Evolutionary conservation across 2,329 filamentous ascomycete genomes (phyloP).

Genomic region (Shiraia bambusicola): DNA sequence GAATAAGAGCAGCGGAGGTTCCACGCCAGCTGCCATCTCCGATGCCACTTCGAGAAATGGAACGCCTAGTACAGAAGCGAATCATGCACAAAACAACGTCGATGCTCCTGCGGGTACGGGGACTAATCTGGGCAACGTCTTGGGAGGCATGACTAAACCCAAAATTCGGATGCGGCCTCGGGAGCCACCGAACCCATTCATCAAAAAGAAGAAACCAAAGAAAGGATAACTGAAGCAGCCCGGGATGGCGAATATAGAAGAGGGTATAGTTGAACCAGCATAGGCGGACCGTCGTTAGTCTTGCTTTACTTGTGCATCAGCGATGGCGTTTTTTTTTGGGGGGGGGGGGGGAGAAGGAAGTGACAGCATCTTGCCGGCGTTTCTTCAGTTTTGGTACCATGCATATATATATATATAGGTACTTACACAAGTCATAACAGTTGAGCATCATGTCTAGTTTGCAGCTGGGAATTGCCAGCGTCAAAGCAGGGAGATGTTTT

Average conservation of each 20-base stretch:
- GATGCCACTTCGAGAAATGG: conserved; percentile 18
- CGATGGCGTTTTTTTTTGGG: neutral
- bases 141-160: conserved; percentile 30
- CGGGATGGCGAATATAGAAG: neutral
- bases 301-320: neutral
- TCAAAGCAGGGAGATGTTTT: neutral
- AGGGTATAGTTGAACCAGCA: conserved; percentile 7
- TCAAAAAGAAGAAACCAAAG: conserved; percentile 33
- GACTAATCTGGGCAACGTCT: conserved; percentile 14
- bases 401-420: neutral
- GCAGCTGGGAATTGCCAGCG: neutral
- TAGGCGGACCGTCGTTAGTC: neutral
- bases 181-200: conserved; percentile 29
- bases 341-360: too few species aligned
- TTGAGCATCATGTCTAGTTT: conserved; percentile 5
- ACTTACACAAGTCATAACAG: neutral
- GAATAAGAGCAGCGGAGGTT: conserved; percentile 28
- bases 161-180: conserved; percentile 36
- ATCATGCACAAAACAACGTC: conserved; percentile 9
- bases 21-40: conserved; percentile 26
- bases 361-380: conserved; percentile 3
- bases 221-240: conserved; percentile 16
- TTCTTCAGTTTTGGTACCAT: neutral
- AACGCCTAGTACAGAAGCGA: conserved; percentile 14
- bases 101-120: neutral